Conservation (phyloP, 805 yeast genomes). For the Trichomonascus vanleenenianus region DNA sequence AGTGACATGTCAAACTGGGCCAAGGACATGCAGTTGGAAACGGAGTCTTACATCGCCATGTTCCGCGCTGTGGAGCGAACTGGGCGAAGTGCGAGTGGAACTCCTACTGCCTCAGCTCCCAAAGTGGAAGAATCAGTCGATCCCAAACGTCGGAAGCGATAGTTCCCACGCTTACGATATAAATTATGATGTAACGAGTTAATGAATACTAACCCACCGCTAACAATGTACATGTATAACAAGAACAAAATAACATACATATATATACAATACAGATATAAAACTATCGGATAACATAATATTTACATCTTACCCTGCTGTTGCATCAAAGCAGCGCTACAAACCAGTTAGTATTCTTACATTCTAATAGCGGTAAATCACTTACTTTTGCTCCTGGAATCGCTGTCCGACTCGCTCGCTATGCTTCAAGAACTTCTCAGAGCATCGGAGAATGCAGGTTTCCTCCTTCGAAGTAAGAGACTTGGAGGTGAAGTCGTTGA, state of each 20-base stretch:
- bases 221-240: too few relatives aligned
- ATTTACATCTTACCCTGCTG: conserved; percentile 10
- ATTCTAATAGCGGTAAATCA: background rate
- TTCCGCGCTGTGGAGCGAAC: conserved; percentile 45
- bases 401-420: conserved; percentile 97
- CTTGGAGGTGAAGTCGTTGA: conserved; percentile 94
- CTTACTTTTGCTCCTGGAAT: conserved; percentile 92
- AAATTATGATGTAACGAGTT: background rate
- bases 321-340: conserved; percentile 18
- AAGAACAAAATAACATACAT: background rate
- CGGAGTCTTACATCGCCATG: conserved; percentile 40
- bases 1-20: conserved; percentile 57
- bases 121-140: background rate
- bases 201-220: too few relatives aligned
- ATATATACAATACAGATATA: too few relatives aligned
- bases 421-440: conserved; percentile 96
- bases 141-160: background rate
- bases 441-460: conserved; percentile 80
- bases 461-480: conserved; percentile 79
- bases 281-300: too few relatives aligned
- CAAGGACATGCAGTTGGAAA: conserved; percentile 62
- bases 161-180: background rate
- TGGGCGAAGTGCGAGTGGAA: conserved; percentile 12
- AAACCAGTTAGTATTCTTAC: conserved; percentile 1
- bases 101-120: conserved; percentile 8